These are phyloP conservation scores for Lachnellula willkommii DNA, from an alignment of 2,329 filamentous ascomycete genomes.

Conservation along the genomic window DNA sequence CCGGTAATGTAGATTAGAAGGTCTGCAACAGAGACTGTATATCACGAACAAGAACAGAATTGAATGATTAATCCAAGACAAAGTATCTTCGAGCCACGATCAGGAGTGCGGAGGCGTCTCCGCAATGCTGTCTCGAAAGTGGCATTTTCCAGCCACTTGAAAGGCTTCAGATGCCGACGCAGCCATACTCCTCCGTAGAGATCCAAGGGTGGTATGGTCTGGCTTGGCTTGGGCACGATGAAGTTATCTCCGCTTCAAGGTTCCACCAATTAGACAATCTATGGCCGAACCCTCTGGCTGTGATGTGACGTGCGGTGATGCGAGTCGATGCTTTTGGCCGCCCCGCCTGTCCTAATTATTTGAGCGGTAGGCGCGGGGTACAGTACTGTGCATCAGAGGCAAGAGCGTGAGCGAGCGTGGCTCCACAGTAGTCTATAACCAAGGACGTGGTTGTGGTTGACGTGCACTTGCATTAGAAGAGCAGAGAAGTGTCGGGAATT, in stretches of 20 bases:
- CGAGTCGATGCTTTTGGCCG: neutral
- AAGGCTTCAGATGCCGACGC: neutral
- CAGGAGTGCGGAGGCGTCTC: neutral
- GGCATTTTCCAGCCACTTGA: neutral
- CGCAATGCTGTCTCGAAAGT: neutral
- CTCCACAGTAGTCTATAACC: neutral
- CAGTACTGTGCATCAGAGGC: neutral
- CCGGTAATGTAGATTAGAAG: neutral
- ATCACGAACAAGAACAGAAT: neutral
- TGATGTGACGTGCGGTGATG: slow-evolving; percentile 11
- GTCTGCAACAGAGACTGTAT: neutral
- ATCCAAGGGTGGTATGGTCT: neutral
- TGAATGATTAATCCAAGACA: neutral
- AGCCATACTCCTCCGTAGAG: neutral
- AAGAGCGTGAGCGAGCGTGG: neutral
- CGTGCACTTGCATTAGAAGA: too few species aligned
- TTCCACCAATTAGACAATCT: slow-evolving; percentile 2
- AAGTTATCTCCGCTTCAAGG: slow-evolving; percentile 2
- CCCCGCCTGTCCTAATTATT: neutral
- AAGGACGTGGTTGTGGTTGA: too few species aligned
- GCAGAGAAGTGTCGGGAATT: too few species aligned
- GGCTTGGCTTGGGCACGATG: slow-evolving; percentile 3
- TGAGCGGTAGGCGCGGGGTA: neutral
- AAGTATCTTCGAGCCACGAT: neutral
- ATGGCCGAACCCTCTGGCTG: neutral